phyloP scores from a whole-genome alignment of 2,329 filamentous ascomycete genomes.

The Pseudogymnoascus sp. region DNA sequence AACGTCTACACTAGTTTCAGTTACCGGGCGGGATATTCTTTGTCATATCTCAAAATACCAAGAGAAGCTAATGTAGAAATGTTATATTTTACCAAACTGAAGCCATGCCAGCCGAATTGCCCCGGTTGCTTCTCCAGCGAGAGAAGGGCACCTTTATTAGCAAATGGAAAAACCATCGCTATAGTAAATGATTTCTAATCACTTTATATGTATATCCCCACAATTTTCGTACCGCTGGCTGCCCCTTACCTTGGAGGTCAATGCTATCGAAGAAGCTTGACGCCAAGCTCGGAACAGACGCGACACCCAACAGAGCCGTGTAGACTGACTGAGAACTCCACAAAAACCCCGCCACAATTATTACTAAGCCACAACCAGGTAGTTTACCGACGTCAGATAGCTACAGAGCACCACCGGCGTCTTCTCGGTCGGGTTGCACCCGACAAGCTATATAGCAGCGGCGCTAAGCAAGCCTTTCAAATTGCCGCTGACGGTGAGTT shows the following conservation, averaged over 20 bases:
- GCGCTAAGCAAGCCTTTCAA: not conserved
- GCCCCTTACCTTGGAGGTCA: not conserved
- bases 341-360: not conserved
- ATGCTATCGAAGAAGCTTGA: not conserved
- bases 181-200: not conserved
- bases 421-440: not conserved
- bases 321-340: not conserved
- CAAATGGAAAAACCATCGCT: not conserved
- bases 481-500: not conserved
- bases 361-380: not conserved
- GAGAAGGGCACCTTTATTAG: not conserved
- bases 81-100: not conserved
- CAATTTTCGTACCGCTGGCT: not conserved
- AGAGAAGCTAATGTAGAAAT: not conserved
- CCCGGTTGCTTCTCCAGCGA: not conserved
- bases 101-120: not conserved
- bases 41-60: not conserved
- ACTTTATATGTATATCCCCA: not conserved
- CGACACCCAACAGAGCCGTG: not conserved
- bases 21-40: not conserved
- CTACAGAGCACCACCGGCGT: not conserved
- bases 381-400: not conserved
- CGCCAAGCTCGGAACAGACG: slow-evolving; percentile 1
- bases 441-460: not conserved
- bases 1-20: not conserved